phyloP scores from a whole-genome alignment of 2,329 filamentous ascomycete genomes.

The Calycina marina region DNA sequence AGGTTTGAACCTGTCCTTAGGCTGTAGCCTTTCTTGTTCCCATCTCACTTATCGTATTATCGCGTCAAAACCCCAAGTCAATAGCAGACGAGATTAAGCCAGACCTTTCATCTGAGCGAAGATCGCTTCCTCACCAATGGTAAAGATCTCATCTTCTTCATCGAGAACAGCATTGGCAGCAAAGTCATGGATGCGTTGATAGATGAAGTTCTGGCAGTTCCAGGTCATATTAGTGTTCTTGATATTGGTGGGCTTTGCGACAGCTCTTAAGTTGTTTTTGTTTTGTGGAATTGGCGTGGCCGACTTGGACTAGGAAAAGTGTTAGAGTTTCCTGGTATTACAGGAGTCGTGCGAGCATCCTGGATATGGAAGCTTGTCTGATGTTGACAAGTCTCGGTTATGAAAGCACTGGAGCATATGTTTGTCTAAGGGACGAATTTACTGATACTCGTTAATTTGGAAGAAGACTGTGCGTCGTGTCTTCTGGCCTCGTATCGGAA shows the following conservation, averaged over 20 bases:
- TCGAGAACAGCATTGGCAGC: not conserved
- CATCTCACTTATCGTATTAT: too few relatives aligned
- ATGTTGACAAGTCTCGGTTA: not conserved
- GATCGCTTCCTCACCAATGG: not conserved
- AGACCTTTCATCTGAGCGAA: not conserved
- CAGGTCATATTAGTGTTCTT: not conserved
- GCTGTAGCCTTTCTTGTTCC: too few relatives aligned
- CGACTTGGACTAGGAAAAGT: not conserved
- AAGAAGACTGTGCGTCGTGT: not conserved
- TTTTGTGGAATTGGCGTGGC: not conserved
- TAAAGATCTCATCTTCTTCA: not conserved
- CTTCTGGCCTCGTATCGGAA: not conserved
- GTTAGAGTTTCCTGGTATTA: not conserved
- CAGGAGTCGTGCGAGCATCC: not conserved
- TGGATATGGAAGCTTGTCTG: not conserved
- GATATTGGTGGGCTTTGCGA: not conserved
- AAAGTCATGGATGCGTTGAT: not conserved
- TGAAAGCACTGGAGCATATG: not conserved
- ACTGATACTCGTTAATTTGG: not conserved
- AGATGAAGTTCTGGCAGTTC: conserved; percentile 1
- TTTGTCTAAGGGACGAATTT: not conserved
- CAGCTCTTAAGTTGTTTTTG: not conserved
- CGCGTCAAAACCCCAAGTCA: too few relatives aligned
- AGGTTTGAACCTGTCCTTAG: too few relatives aligned
- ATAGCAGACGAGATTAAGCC: too few relatives aligned